phyloP scores from a whole-genome alignment of 2,329 filamentous ascomycete genomes.

The Clonostachys rhizophaga region DNA sequence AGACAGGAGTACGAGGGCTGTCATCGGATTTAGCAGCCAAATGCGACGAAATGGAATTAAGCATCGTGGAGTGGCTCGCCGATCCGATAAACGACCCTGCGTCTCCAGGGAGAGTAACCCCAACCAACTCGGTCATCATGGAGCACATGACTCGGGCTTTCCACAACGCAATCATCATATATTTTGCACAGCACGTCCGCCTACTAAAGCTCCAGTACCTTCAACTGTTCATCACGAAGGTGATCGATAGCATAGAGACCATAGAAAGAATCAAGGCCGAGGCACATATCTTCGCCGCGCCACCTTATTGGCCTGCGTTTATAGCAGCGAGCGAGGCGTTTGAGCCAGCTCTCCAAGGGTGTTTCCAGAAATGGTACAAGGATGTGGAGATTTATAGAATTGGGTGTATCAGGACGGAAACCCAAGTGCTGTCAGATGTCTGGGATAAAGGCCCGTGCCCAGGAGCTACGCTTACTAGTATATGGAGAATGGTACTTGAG shows the following conservation, averaged over 20 bases:
- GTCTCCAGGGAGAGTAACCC: too few species aligned
- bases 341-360: conserved; percentile 7
- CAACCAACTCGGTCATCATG: conserved; percentile 2
- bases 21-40: conserved; percentile 10
- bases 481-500: too few species aligned
- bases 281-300: conserved; percentile 9
- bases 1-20: not conserved
- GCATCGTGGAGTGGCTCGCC: conserved; percentile 6
- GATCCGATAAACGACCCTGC: not conserved
- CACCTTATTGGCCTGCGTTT: conserved; percentile 14
- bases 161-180: conserved; percentile 15
- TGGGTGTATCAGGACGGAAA: conserved; percentile 12
- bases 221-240: conserved; percentile 6
- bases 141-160: conserved; percentile 9
- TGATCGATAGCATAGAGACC: conserved; percentile 11
- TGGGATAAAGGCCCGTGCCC: conserved; percentile 7
- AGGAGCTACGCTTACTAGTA: too few species aligned
- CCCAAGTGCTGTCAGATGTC: conserved; percentile 9
- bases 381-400: conserved; percentile 11
- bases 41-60: conserved; percentile 16
- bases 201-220: conserved; percentile 9
- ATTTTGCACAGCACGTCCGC: conserved; percentile 12
- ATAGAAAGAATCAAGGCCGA: conserved; percentile 12
- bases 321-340: conserved; percentile 13
- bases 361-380: conserved; percentile 11